Base-by-base conservation (phyloP, 495 filamentous ascomycete species). In the Collariella sp. region DNA sequence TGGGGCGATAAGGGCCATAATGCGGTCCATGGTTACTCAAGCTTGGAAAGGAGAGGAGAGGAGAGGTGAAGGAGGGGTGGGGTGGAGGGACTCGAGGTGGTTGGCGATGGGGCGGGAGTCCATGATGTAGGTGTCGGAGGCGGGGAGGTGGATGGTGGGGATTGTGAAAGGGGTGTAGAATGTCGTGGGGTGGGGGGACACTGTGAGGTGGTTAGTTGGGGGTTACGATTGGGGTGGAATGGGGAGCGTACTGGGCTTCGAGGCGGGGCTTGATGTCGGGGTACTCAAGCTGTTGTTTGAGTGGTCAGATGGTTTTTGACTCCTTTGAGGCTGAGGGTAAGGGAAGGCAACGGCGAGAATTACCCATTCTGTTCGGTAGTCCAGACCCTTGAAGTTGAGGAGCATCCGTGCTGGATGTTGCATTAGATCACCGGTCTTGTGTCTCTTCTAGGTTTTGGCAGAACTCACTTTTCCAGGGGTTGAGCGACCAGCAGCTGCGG, bases 291-390 rank as follows among this genome's bases (percentile, higher is more conserved):
- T 64, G 46, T 20, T 3, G 2, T 35, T 12, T 11, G 15, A 11
- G 35, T 1, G 9, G 43, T 51, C 15, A 48, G 18, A 5, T 15
- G 5, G 3, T 20, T n/a, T 6, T 10, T 7, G n/a, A 12, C 31
- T 12, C 12, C 12, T 12, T 12, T 31, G 46, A 20, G 22, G 46
- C 20, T 22, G 22, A 35, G 23, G 47, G 2, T 59, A 16, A 20
- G 46, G 2, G 7, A 18, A 2, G 29, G 22, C 0, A 23, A 18
- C 26, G 13, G 12, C n/a, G 9, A 20, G 19, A 20, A 49, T n/a
- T 35, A 80, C 64, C 81, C 80, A 86, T 75, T 81, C 70, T 5
- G 83, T 87, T 52, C 72, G 70, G 67, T 84, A 85, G 45, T 77
- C 70, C n/a, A 85, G 62, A 7, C 69, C 67, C 62, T 87, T 85